Conservation (phyloP, 2,329 filamentous ascomycete genomes). For the Colletotrichum lini region DNA sequence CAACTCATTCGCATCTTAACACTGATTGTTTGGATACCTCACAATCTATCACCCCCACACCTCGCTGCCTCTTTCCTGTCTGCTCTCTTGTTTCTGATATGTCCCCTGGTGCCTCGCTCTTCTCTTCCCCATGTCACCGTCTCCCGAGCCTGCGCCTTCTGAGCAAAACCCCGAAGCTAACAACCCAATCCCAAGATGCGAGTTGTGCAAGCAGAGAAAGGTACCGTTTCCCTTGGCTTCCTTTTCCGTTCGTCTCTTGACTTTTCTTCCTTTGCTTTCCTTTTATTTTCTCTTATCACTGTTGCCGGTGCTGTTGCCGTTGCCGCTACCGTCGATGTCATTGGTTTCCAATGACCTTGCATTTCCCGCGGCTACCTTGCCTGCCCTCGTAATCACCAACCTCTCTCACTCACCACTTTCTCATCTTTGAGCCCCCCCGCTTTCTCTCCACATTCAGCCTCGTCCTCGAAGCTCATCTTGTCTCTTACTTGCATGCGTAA, state of each 20-base stretch:
- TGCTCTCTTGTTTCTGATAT: conserved; percentile 20
- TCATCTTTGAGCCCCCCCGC: conserved; percentile 1
- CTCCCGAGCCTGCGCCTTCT: conserved; percentile 39
- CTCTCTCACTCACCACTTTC: neutral
- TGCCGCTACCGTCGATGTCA: too few relatives aligned
- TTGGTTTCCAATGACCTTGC: neutral
- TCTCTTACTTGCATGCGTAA: neutral
- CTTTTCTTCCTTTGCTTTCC: neutral
- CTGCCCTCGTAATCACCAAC: neutral
- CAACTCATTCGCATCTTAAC: conserved; percentile 37
- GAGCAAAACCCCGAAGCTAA: conserved; percentile 54
- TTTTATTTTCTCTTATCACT: too few relatives aligned
- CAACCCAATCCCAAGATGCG: conserved; percentile 68
- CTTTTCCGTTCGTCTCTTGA: neutral
- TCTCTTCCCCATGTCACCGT: conserved; percentile 39
- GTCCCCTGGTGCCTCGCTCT: conserved; percentile 16
- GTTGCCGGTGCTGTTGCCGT: too few relatives aligned
- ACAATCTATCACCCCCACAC: conserved; percentile 3
- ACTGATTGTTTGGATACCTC: conserved; percentile 15
- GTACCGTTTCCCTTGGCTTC: conserved; percentile 59
- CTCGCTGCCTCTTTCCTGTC: conserved; percentile 26
- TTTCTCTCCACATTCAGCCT: neutral
- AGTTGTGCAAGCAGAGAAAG: conserved; percentile 86
- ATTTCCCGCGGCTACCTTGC: neutral
- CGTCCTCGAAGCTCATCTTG: neutral